Evolutionary conservation across 192 early-diverging fungal species (phyloP).

Genomic region (Coemansia sp.): DNA sequence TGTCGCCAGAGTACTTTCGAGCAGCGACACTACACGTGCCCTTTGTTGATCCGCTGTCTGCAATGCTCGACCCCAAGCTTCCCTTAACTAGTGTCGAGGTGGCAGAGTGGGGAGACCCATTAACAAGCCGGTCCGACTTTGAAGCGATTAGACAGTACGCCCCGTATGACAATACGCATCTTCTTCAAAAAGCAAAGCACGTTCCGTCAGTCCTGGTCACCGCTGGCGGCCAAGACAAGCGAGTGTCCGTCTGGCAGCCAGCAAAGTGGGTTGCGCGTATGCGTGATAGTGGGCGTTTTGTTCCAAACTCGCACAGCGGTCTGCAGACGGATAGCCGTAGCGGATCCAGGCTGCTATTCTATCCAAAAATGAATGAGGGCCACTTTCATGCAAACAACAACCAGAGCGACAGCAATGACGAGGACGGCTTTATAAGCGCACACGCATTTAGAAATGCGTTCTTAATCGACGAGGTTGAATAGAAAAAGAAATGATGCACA

Average conservation of each 20-base stretch:
- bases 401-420: not conserved
- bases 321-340: too few relatives aligned
- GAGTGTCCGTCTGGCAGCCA: constrained; percentile 83
- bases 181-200: not conserved
- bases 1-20: constrained; percentile 68
- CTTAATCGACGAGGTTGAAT: constrained; percentile 22
- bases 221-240: constrained; percentile 75
- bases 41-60: constrained; percentile 84
- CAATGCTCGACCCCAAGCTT: constrained; percentile 75
- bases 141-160: constrained; percentile 61
- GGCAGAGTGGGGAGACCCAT: constrained; percentile 77
- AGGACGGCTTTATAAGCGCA: constrained; percentile 14
- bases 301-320: constrained; percentile 5
- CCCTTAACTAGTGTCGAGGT: constrained; percentile 74
- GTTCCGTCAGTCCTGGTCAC: constrained; percentile 70
- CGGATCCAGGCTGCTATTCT: constrained; percentile 28
- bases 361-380: constrained; percentile 27
- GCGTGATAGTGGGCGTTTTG: constrained; percentile 40
- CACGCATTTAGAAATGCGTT: constrained; percentile 46
- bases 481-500: not conserved
- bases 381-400: constrained; percentile 12
- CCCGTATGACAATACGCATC: constrained; percentile 68
- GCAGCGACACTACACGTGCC: constrained; percentile 77
- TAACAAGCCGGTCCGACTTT: constrained; percentile 55
- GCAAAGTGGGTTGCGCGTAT: constrained; percentile 86